Evolutionary conservation across 441 rosid species (phyloP).

Genomic region (Jatropha multifida): DNA sequence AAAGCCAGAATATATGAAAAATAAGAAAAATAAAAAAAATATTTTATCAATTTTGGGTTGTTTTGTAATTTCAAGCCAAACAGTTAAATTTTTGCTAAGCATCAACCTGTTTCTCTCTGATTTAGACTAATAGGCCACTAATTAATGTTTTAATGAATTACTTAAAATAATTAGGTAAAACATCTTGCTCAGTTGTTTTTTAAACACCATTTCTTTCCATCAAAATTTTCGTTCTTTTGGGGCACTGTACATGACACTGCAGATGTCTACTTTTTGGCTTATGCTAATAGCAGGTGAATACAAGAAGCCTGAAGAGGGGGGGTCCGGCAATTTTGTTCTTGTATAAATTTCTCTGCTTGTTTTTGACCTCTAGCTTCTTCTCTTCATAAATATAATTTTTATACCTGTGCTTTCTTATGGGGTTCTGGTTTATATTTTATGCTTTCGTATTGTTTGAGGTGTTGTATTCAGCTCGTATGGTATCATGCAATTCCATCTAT

Average conservation of each 20-base stretch:
- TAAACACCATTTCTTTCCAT: too few relatives aligned
- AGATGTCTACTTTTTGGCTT: neutral
- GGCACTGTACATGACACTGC: neutral
- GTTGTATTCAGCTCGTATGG: slow-evolving; percentile 18
- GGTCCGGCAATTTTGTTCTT: too few relatives aligned
- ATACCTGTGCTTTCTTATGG: slow-evolving; percentile 20
- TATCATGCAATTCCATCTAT: slow-evolving; percentile 22
- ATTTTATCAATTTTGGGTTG: neutral
- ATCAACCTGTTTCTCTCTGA: too few relatives aligned
- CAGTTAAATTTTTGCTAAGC: too few relatives aligned
- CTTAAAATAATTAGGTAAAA: too few relatives aligned
- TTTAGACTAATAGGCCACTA: too few relatives aligned
- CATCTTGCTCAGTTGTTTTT: too few relatives aligned
- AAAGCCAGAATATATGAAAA: too few relatives aligned
- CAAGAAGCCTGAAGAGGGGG: neutral
- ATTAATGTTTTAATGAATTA: too few relatives aligned
- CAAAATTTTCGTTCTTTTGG: neutral
- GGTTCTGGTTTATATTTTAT: slow-evolving; percentile 14
- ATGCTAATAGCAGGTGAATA: neutral
- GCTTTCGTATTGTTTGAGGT: slow-evolving; percentile 16
- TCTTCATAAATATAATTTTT: neutral
- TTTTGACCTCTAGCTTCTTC: neutral
- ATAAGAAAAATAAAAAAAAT: too few relatives aligned
- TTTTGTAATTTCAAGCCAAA: too few relatives aligned
- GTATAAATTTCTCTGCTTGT: neutral